Conservation (phyloP, 345 rosid genomes). For the Firmiana major region DNA sequence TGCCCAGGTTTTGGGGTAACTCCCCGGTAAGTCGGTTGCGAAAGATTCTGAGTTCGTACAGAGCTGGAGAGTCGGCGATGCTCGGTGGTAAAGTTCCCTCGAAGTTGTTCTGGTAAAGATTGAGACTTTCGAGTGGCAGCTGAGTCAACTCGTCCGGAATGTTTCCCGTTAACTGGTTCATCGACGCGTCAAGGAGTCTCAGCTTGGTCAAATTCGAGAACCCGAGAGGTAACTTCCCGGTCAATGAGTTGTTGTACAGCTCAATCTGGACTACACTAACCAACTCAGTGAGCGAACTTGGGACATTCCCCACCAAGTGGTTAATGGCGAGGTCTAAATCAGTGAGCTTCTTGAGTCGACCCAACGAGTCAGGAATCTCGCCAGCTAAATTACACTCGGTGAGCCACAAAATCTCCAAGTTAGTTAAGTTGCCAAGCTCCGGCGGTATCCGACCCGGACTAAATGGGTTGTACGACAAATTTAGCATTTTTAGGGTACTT, state of each 20-base stretch:
- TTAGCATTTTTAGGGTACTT: slow-evolving; percentile 61
- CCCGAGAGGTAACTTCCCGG: slow-evolving; percentile 62
- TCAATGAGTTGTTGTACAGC: slow-evolving; percentile 89
- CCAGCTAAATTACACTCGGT: slow-evolving; percentile 80
- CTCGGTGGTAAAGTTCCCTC: slow-evolving; percentile 64
- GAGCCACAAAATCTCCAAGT: slow-evolving; percentile 87
- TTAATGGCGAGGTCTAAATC: slow-evolving; percentile 89
- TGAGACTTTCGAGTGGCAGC: slow-evolving; percentile 78
- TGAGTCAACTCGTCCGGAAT: slow-evolving; percentile 74
- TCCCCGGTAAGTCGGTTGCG: slow-evolving; percentile 59
- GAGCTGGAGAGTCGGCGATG: slow-evolving; percentile 58
- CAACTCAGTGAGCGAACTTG: slow-evolving; percentile 65
- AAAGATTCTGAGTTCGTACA: slow-evolving; percentile 84
- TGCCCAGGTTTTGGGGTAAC: slow-evolving; percentile 66
- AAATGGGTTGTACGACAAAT: slow-evolving; percentile 86
- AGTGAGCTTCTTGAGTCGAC: slow-evolving; percentile 54
- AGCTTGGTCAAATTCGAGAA: slow-evolving; percentile 55
- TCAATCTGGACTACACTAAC: slow-evolving; percentile 73
- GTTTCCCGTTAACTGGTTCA: slow-evolving; percentile 68
- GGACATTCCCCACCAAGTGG: slow-evolving; percentile 56
- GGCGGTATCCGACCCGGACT: slow-evolving; percentile 69
- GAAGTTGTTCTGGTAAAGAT: slow-evolving; percentile 72
- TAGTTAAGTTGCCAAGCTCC: slow-evolving; percentile 78
- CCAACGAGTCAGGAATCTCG: slow-evolving; percentile 81
- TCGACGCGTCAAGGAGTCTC: slow-evolving; percentile 80